phyloP scores from a whole-genome alignment of 2,329 filamentous ascomycete species.

The Epichloe bromicola region DNA sequence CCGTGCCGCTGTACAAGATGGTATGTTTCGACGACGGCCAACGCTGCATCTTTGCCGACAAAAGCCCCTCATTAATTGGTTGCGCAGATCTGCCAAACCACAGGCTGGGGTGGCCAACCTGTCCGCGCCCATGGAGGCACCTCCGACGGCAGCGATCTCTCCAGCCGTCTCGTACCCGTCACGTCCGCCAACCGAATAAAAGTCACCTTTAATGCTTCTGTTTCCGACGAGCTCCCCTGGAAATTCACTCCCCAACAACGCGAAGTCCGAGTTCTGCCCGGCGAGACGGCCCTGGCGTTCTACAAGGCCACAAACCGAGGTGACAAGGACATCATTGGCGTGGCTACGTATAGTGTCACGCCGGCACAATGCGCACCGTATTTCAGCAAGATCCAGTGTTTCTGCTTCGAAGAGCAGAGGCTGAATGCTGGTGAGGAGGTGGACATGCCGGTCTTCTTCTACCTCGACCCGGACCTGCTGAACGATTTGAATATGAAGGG shows the following conservation, averaged over 20 bases:
- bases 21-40: conserved; percentile 25
- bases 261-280: conserved; percentile 87
- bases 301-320: conserved; percentile 93
- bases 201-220: conserved; percentile 91
- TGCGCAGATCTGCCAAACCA: conserved; percentile 60
- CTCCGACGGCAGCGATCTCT: conserved; percentile 46
- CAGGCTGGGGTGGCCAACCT: conserved; percentile 86
- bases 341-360: conserved; percentile 95
- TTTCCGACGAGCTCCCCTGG: conserved; percentile 92
- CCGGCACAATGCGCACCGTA: conserved; percentile 92
- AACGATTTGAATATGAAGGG: conserved; percentile 87
- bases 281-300: conserved; percentile 93
- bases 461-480: conserved; percentile 89
- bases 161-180: conserved; percentile 68
- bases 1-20: conserved; percentile 81
- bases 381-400: conserved; percentile 99
- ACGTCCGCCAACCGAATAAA: conserved; percentile 72
- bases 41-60: not conserved
- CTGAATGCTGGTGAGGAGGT: conserved; percentile 92
- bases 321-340: conserved; percentile 87
- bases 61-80: not conserved
- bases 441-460: conserved; percentile 99
- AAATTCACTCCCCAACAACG: conserved; percentile 95
- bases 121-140: conserved; percentile 59
- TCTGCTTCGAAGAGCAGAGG: conserved; percentile 96